A percentile compares a stretch with the other conserved stretches of the same genome.
phyloP scores from a whole-genome alignment of 345 rosid species.

The Populus deltoides region DNA sequence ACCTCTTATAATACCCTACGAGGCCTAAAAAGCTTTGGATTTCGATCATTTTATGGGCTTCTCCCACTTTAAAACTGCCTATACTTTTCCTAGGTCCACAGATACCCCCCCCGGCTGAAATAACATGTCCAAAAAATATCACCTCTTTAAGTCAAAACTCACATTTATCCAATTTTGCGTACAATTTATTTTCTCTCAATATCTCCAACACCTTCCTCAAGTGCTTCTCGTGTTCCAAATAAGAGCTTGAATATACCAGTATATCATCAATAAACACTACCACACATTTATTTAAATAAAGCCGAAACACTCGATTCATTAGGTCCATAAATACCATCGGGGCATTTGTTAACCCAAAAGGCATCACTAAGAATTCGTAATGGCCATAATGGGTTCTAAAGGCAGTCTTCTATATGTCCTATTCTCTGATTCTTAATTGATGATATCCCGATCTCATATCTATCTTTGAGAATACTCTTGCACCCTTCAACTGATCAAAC shows the following conservation, averaged over 20 bases:
- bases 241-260: neutral
- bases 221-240: neutral
- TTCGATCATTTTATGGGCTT: neutral
- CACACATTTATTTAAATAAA: no score
- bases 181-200: neutral
- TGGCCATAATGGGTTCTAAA: no score
- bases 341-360: no score
- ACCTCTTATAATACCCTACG: neutral
- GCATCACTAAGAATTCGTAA: no score
- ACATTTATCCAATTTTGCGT: neutral
- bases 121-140: neutral
- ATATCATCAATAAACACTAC: neutral
- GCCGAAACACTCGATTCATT: no score
- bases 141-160: neutral
- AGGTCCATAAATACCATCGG: no score
- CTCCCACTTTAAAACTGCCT: neutral
- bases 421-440: no score
- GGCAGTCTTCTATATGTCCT: no score
- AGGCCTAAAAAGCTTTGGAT: neutral
- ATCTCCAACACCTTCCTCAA: neutral
- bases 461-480: no score
- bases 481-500: no score
- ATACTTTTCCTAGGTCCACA: neutral
- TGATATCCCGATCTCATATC: no score
- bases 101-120: neutral